Percentiles rank a stretch among this genome's conserved stretches.
Conservation (phyloP, 192 early-diverging fungal species). For the Obelidium mucronatum region DNA sequence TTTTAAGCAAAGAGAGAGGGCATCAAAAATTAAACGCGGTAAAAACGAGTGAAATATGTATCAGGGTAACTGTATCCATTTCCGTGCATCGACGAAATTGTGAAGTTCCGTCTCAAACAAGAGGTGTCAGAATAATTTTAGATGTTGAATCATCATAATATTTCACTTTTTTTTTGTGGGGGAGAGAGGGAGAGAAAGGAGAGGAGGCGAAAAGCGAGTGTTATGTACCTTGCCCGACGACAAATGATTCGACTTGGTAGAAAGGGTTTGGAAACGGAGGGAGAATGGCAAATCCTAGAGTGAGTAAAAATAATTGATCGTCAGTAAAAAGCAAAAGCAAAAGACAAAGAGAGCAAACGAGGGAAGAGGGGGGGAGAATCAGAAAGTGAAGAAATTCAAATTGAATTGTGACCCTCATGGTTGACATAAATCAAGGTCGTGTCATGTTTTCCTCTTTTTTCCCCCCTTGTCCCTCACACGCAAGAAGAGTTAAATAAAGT, state of each 20-base stretch:
- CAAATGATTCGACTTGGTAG: neutral
- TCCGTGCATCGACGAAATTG: slow-evolving; percentile 33
- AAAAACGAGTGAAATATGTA: neutral
- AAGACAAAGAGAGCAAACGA: neutral
- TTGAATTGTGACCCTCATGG: slow-evolving; percentile 26
- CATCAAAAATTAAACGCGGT: slow-evolving; percentile 1
- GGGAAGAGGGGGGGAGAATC: neutral
- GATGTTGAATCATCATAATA: slow-evolving; percentile 21
- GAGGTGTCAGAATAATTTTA: slow-evolving; percentile 32
- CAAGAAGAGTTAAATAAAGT: too few relatives aligned
- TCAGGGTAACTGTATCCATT: slow-evolving; percentile 21
- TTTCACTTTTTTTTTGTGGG: neutral
- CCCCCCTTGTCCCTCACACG: too few relatives aligned
- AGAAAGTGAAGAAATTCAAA: slow-evolving; percentile 30
- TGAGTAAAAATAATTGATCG: neutral
- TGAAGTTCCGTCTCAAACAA: slow-evolving; percentile 30
- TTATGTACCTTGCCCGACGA: neutral
- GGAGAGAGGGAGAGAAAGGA: neutral
- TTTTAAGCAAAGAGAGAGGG: too few relatives aligned
- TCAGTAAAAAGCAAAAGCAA: neutral
- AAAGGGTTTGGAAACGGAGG: neutral
- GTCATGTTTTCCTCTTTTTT: slow-evolving; percentile 30
- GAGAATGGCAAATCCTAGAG: neutral
- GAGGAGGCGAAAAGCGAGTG: neutral
- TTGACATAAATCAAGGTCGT: slow-evolving; percentile 16